Base-by-base conservation (phyloP, 352 stramenopile genomes). In the Pythium dissimile region DNA sequence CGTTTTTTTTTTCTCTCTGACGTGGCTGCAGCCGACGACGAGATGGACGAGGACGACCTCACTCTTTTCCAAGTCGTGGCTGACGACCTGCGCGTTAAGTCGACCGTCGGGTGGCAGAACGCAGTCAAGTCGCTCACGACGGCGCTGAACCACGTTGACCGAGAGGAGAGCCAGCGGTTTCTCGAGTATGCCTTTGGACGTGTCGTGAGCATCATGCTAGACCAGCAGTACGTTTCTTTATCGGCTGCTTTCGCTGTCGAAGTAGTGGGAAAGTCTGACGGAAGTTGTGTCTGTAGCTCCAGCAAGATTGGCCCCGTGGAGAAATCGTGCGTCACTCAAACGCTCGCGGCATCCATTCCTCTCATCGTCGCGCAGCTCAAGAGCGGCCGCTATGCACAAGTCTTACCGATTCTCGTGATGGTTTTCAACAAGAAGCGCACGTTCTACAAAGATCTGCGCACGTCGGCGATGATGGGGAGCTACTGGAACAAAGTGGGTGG, bases 71-170 rank as follows among this genome's bases (percentile, higher is more conserved):
- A 92, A 20, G 62, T 93, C 41, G 86, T 95, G 56, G 74, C 80
- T 56, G 82, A 95, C 55, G 86, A 95, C 60, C 58, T 95, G 65
- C 82, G 83, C n/a, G 62, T 81, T 39, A 93, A 95, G 53, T 91
- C 86, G n/a, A 95, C 86, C 2, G 86, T 95, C 43, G 86, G 85
- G 38, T 95, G 86, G 86, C 84, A 95, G 60, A 95, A 94, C 41
- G 84, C 86, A 11, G 82, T 94, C 63, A 92, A 91, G 53, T 86
- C 84, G 55, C 80, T 95, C 23, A 90, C 85, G 28, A 68, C 80
- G 26, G 86, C 86, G 41, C 73, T 86, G 9, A 63, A 66, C 31
- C 80, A 94, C 66, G 59, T 91, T 16, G 77, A 94, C 5, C 71
- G 74, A 2, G 64, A 74, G 1, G 86, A 92, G 59, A 92, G 75